Percentiles rank a stretch among this genome's conserved stretches.
phyloP scores from a whole-genome alignment of 129 eudicot species.

The Flaveria linearis region DNA sequence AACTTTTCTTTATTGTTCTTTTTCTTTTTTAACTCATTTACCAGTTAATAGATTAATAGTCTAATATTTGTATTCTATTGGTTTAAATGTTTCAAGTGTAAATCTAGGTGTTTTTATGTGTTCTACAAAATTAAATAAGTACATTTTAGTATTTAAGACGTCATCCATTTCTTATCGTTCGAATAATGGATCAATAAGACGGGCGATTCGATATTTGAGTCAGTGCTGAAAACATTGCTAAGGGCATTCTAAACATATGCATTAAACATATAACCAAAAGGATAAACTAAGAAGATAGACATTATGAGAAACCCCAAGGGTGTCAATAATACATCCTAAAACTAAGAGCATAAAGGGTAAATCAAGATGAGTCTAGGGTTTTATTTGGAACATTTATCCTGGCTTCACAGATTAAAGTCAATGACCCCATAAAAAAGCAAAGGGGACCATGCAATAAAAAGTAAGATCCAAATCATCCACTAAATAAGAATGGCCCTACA shows the following conservation, averaged over 20 bases:
- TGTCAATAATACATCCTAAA: not conserved
- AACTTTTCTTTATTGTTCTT: no score
- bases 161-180: no score
- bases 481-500: slow-evolving; percentile 19
- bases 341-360: not conserved
- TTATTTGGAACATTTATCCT: slow-evolving; percentile 8
- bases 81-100: no score
- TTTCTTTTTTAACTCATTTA: no score
- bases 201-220: no score
- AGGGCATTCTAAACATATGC: not conserved
- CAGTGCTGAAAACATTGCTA: no score
- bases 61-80: no score
- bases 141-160: no score
- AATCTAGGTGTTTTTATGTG: no score
- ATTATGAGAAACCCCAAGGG: not conserved
- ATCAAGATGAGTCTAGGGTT: not conserved
- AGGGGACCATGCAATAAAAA: slow-evolving; percentile 28
- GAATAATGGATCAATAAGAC: no score
- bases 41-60: no score
- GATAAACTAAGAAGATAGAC: not conserved
- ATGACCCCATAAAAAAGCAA: slow-evolving; percentile 37
- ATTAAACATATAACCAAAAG: not conserved
- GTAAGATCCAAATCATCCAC: slow-evolving; percentile 31
- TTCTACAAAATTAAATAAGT: no score
- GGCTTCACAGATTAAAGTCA: slow-evolving; percentile 31